A percentile compares a stretch with the other conserved stretches of the same genome.
phyloP scores from a whole-genome alignment of 2,329 filamentous ascomycete genomes.

The Dissoconium aciculare region DNA sequence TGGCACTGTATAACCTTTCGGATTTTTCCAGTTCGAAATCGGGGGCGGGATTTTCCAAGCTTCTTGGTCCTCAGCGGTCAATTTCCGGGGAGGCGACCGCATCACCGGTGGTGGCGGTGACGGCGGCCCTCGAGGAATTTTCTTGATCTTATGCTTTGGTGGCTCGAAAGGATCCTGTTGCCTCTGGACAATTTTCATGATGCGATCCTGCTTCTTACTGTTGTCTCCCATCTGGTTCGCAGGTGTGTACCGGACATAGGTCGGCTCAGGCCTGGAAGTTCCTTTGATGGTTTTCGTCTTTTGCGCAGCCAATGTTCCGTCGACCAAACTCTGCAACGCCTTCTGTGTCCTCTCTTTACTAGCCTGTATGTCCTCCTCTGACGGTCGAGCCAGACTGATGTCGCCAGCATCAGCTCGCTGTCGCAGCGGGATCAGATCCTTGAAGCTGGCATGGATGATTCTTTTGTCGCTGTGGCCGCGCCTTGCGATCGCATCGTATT shows the following conservation, averaged over 20 bases:
- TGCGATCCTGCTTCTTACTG: constrained; percentile 75
- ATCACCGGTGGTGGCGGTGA: constrained; percentile 87
- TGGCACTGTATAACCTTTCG: constrained; percentile 92
- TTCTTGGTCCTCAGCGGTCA: constrained; percentile 94
- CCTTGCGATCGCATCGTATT: constrained; percentile 87
- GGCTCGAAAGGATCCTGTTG: constrained; percentile 93
- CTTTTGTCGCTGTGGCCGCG: constrained; percentile 73
- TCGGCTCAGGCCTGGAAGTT: constrained; percentile 66
- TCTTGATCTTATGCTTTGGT: constrained; percentile 97
- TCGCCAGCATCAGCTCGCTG: constrained; percentile 89
- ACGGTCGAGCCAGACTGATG: constrained; percentile 71
- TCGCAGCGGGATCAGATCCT: constrained; percentile 84
- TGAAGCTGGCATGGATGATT: constrained; percentile 89
- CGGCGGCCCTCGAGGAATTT: constrained; percentile 83
- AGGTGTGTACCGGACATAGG: constrained; percentile 89
- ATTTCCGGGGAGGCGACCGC: constrained; percentile 84
- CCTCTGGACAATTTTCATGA: constrained; percentile 95
- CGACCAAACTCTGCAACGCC: constrained; percentile 67
- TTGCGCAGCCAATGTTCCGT: constrained; percentile 75
- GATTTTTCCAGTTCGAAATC: constrained; percentile 98
- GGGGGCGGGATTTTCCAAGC: constrained; percentile 86
- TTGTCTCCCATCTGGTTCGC: constrained; percentile 91
- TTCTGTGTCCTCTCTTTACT: constrained; percentile 80
- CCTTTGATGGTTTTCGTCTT: constrained; percentile 90
- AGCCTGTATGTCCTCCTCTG: constrained; percentile 65